phyloP scores from a whole-genome alignment of 257 asterid species.

The Solanum tarapatanum region DNA sequence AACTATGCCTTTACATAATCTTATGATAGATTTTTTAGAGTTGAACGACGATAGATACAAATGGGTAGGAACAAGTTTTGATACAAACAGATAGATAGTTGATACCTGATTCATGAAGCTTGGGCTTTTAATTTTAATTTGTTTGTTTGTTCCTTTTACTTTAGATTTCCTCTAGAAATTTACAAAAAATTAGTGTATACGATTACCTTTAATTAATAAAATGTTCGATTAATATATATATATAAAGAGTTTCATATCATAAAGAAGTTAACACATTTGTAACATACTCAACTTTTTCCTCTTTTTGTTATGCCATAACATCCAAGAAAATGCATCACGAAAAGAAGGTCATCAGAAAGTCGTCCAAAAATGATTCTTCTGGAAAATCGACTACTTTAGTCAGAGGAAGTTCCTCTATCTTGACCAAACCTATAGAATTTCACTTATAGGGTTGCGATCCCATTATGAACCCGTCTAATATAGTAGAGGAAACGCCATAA shows the following conservation, averaged over 20 bases:
- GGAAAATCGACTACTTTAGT: too few relatives aligned
- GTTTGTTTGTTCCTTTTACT: too few relatives aligned
- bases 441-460: too few relatives aligned
- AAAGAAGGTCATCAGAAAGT: not conserved
- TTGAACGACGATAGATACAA: not conserved
- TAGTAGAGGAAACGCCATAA: too few relatives aligned
- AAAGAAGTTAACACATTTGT: not conserved
- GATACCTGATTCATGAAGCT: not conserved
- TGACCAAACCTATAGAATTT: too few relatives aligned
- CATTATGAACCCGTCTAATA: too few relatives aligned
- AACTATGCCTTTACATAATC: too few relatives aligned
- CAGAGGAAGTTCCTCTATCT: not conserved
- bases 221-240: not conserved
- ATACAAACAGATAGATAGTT: not conserved
- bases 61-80: too few relatives aligned
- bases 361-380: too few relatives aligned
- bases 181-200: too few relatives aligned
- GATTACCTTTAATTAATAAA: not conserved
- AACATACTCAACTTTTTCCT: not conserved
- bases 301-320: too few relatives aligned
- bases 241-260: not conserved
- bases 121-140: not conserved
- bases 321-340: not conserved
- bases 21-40: too few relatives aligned
- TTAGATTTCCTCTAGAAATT: not conserved